A percentile compares a stretch with the other conserved stretches of the same genome.
Evolutionary conservation across 2,329 filamentous ascomycete species (phyloP).

Genomic region (Cucurbitaria berberidis): DNA sequence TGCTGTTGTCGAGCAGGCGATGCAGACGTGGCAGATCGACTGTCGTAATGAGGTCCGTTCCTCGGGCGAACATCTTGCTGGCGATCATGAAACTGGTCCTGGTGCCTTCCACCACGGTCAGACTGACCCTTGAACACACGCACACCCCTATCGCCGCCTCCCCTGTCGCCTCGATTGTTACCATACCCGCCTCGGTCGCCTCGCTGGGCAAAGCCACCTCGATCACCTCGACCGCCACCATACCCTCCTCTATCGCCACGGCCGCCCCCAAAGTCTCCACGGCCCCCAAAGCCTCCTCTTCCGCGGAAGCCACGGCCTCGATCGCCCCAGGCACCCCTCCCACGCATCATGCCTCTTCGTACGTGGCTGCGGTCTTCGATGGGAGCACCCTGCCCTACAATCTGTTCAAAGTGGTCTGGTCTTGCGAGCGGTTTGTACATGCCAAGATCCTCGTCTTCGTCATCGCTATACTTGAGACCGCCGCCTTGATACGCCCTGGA

Average conservation of each 20-base stretch:
- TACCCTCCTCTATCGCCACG: conserved; percentile 35
- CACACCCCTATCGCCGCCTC: conserved; percentile 19
- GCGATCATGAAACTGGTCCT: conserved; percentile 26
- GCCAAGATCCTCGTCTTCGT: conserved; percentile 52
- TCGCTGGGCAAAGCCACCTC: conserved; percentile 21
- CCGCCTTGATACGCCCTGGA: conserved; percentile 41
- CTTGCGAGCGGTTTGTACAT: conserved; percentile 57
- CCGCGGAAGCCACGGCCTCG: conserved; percentile 47
- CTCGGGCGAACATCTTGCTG: conserved; percentile 29
- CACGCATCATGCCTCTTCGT: conserved; percentile 41
- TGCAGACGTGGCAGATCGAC: conserved; percentile 25
- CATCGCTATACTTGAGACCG: conserved; percentile 52
- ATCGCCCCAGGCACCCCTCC: conserved; percentile 43
- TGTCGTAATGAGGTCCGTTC: conserved; percentile 32
- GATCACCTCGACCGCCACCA: conserved; percentile 35
- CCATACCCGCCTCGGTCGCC: conserved; percentile 21
- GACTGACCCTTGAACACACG: conserved; percentile 34
- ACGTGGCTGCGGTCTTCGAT: conserved; percentile 47
- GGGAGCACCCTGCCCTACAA: conserved; percentile 51
- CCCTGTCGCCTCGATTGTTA: conserved; percentile 19
- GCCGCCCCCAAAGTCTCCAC: conserved; percentile 33
- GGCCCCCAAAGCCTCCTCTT: conserved; percentile 35
- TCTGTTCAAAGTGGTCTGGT: conserved; percentile 54
- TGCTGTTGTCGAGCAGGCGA: conserved; percentile 30
- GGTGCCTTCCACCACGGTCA: conserved; percentile 31